Evolutionary conservation across 2,329 filamentous ascomycete genomes (phyloP), one percentile per base, ranked within the genome.

Genomic region (Karstenula rhodostoma): DNA sequence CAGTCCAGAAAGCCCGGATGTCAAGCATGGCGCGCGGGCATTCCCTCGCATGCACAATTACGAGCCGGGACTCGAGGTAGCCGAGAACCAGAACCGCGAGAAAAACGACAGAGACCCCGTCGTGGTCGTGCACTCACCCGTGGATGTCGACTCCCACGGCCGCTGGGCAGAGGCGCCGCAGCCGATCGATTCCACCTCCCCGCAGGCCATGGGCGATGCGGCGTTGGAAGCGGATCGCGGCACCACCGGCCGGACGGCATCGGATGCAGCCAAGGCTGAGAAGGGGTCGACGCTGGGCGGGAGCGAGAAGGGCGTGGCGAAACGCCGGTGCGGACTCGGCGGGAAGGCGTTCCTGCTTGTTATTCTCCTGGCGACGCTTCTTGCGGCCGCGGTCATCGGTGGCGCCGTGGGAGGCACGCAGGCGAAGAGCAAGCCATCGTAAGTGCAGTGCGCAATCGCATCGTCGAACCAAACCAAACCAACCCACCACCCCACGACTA

Each of bases 161-260:
- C 23, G 37, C 15, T 54, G 51, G 51, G 3, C 15, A 9, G 51
- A 54, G 17, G 51, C 51, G 1, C 51, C 51, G n/a, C 51, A 54
- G 13, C 37, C 40, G 10, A 54, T 54, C 15, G 51, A 54, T 44
- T 43, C 51, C 17, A 54, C 27, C 15, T 23, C 51, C 3, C 51
- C 51, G 23, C 51, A 54, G 13, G 51, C 51, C 3, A 54, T 54
- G 51, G 51, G 51, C 15, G 51, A 54, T 32, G 51, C 51, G 8
- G 37, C 51, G 12, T 15, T 54, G 15, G 51, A 54, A 19, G 10
- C 51, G 5, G 32, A 4, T 13, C 17, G 51, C 13, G 25, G 12
- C 1, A 10, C 37, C 7, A 33, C 51, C 13, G n/a, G 7, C 4
- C 10, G 23, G 7, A 10, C 37, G 13, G 17, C n/a, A 33, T 35